These are phyloP conservation scores for Kodamaea hsintzibuensis DNA, from an alignment of 805 yeast genomes.

Conservation along the genomic window DNA sequence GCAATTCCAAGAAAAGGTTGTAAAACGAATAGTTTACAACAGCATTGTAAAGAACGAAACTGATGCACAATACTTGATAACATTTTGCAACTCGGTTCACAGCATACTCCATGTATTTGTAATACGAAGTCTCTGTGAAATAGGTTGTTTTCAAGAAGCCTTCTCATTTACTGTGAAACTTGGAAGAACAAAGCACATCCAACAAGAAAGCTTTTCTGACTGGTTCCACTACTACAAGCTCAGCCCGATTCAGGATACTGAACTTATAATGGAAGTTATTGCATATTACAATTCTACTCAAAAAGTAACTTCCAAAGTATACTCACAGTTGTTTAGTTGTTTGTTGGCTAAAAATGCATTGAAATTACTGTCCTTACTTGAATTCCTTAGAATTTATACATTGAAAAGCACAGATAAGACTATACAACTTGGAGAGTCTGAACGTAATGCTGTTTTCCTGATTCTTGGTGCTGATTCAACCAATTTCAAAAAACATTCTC, in stretches of 20 bases:
- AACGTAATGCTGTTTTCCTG: background rate
- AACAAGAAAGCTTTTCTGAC: slow-evolving; percentile 11
- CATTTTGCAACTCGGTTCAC: slow-evolving; percentile 24
- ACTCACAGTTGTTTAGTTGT: background rate
- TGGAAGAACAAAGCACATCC: background rate
- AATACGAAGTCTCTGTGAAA: slow-evolving; percentile 27
- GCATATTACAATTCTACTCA: background rate
- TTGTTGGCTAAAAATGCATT: background rate
- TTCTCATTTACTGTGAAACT: slow-evolving; percentile 5
- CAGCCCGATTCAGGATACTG: background rate
- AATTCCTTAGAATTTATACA: background rate
- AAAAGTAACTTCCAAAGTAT: background rate
- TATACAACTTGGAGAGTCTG: background rate
- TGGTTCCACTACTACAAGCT: slow-evolving; percentile 9
- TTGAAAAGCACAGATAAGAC: background rate
- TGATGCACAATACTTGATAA: slow-evolving; percentile 20
- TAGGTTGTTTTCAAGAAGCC: slow-evolving; percentile 27
- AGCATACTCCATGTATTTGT: slow-evolving; percentile 27
- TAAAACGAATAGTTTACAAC: slow-evolving; percentile 12
- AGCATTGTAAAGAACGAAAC: slow-evolving; percentile 8
- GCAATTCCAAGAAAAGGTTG: slow-evolving; percentile 23
- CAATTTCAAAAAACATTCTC: background rate
- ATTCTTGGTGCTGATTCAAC: background rate
- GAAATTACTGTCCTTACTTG: background rate
- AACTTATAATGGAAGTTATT: background rate